Evolutionary conservation across 805 yeast species (phyloP).

Genomic region (Candida awuae): DNA sequence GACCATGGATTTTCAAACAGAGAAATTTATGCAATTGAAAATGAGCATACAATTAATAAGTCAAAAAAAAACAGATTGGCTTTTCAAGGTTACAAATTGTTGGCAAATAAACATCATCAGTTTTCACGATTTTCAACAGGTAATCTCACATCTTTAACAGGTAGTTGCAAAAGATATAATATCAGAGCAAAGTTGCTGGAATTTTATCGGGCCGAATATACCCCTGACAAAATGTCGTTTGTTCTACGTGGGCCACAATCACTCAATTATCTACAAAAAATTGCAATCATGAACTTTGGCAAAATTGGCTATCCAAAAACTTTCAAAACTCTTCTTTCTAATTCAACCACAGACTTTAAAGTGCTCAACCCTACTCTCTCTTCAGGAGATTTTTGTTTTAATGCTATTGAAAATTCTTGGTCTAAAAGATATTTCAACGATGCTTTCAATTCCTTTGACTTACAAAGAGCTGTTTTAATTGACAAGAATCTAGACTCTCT

Average conservation of each 20-base stretch:
- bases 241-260: conserved; percentile 65
- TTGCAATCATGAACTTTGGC: conserved; percentile 39
- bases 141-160: conserved; percentile 40
- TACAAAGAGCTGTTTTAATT: conserved; percentile 31
- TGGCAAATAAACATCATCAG: conserved; percentile 41
- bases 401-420: conserved; percentile 18
- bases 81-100: conserved; percentile 49
- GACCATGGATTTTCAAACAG: conserved; percentile 32
- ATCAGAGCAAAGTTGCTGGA: conserved; percentile 30
- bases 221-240: conserved; percentile 43
- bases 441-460: conserved; percentile 18
- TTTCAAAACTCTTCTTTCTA: background rate
- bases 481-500: conserved; percentile 26
- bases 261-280: conserved; percentile 44
- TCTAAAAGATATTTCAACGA: conserved; percentile 14
- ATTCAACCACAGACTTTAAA: background rate
- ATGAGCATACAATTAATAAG: conserved; percentile 56
- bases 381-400: background rate
- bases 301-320: conserved; percentile 19
- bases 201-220: conserved; percentile 37
- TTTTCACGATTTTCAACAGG: conserved; percentile 66
- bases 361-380: background rate
- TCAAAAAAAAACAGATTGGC: conserved; percentile 37
- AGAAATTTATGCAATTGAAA: conserved; percentile 56
- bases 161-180: conserved; percentile 27